Conservation (phyloP, 495 filamentous ascomycete species). For the Durotheca rogersii region DNA sequence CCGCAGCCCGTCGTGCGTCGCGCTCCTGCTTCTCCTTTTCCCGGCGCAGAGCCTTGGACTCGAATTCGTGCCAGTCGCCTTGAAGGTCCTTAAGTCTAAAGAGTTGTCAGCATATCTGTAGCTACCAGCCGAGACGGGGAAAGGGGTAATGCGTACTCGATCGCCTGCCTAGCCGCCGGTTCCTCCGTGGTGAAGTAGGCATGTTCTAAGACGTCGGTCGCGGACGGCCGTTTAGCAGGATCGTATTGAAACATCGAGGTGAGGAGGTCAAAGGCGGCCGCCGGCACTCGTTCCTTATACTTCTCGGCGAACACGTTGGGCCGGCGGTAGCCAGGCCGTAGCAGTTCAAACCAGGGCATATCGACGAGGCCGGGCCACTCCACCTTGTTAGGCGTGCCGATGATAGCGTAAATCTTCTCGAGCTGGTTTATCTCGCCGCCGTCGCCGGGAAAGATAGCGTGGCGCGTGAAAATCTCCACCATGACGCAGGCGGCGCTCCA, state of each 20-base stretch:
- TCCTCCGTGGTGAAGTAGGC: conserved; percentile 86
- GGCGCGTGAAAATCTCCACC: conserved; percentile 93
- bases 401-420: conserved; percentile 89
- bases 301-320: conserved; percentile 80
- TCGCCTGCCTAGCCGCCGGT: conserved; percentile 72
- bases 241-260: conserved; percentile 83
- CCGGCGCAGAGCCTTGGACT: conserved; percentile 91
- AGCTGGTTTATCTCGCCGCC: conserved; percentile 93
- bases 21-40: conserved; percentile 80
- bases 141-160: conserved; percentile 85
- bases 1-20: conserved; percentile 63
- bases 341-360: conserved; percentile 94
- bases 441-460: conserved; percentile 94
- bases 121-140: not conserved
- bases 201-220: conserved; percentile 83
- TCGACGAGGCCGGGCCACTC: conserved; percentile 88
- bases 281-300: conserved; percentile 70
- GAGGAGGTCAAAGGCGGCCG: conserved; percentile 80
- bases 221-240: conserved; percentile 78
- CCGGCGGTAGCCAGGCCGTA: conserved; percentile 71
- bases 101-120: conserved; percentile 19
- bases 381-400: conserved; percentile 80
- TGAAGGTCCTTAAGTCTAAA: conserved; percentile 74
- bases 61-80: conserved; percentile 99
- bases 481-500: conserved; percentile 98